phyloP scores from a whole-genome alignment of 257 asterid species.

The Nicotiana knightiana region DNA sequence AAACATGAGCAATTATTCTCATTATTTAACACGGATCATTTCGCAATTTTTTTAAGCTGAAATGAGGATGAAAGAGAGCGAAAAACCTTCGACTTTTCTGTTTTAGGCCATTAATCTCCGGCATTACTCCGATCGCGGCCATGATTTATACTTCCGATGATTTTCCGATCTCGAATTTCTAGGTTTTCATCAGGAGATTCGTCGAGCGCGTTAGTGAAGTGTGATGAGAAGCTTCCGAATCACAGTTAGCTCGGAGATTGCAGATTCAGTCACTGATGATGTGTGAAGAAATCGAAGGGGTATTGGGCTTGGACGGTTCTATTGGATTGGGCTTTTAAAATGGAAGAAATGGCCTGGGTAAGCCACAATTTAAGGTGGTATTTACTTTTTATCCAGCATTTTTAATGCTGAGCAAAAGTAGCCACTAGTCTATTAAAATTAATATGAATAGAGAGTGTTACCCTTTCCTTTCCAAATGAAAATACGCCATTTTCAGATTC shows the following conservation, averaged over 20 bases:
- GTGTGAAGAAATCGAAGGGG: background rate
- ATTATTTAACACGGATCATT: background rate
- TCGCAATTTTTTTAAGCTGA: background rate
- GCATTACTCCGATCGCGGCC: constrained; percentile 10
- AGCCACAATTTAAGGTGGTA: too few species aligned
- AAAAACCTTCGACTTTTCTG: constrained; percentile 8
- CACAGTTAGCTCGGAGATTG: constrained; percentile 6
- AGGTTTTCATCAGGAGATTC: background rate
- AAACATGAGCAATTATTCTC: background rate
- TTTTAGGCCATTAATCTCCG: background rate
- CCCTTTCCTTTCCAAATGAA: too few species aligned
- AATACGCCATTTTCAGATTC: too few species aligned
- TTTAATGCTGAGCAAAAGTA: too few species aligned
- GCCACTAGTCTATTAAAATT: too few species aligned
- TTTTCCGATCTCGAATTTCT: background rate
- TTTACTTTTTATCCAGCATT: too few species aligned
- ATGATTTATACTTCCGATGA: background rate
- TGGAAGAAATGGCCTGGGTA: too few species aligned
- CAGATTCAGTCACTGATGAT: background rate
- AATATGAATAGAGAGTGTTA: too few species aligned
- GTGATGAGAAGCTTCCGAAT: background rate
- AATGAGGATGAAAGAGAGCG: background rate
- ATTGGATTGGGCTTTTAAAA: background rate
- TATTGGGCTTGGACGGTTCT: background rate
- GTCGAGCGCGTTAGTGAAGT: background rate